A percentile compares a stretch with the other conserved stretches of the same genome.
Conservation (phyloP, 768 basidiomycete genomes). For the Fomitopsis serialis region DNA sequence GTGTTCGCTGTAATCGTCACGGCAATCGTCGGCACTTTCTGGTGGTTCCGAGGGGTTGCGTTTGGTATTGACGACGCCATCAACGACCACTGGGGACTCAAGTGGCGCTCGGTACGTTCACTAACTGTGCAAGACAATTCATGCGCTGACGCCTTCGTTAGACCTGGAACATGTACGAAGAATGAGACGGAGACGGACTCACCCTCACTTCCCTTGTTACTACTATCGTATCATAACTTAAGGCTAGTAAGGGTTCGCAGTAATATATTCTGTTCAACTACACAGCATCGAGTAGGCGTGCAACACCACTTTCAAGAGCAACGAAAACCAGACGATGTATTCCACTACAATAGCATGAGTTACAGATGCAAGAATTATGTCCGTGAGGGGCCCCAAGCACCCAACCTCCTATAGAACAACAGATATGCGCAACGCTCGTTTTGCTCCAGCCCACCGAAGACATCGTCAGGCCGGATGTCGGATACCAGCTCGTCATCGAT, state of each 20-base stretch:
- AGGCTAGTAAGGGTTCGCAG: background rate
- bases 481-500: slow-evolving; percentile 91
- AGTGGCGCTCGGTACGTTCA: slow-evolving; percentile 61
- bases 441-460: slow-evolving; percentile 48
- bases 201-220: background rate
- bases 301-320: no score
- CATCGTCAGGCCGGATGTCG: slow-evolving; percentile 67
- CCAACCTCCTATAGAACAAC: slow-evolving; percentile 73
- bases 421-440: slow-evolving; percentile 80
- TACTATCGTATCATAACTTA: slow-evolving; percentile 8
- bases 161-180: slow-evolving; percentile 33
- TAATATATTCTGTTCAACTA: background rate
- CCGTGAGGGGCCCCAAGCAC: slow-evolving; percentile 20
- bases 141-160: slow-evolving; percentile 10
- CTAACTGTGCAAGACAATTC: background rate
- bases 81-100: slow-evolving; percentile 69
- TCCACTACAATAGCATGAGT: background rate
- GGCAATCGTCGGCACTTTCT: slow-evolving; percentile 72
- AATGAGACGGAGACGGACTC: slow-evolving; percentile 10
- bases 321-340: background rate
- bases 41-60: slow-evolving; percentile 90
- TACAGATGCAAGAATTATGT: slow-evolving; percentile 5
- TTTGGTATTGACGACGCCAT: slow-evolving; percentile 92
- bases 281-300: background rate
- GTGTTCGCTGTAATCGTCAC: slow-evolving; percentile 60